Percentiles rank a stretch among this genome's conserved stretches.
phyloP scores from a whole-genome alignment of 805 yeast genomes.

The Ogataea zsoltii region DNA sequence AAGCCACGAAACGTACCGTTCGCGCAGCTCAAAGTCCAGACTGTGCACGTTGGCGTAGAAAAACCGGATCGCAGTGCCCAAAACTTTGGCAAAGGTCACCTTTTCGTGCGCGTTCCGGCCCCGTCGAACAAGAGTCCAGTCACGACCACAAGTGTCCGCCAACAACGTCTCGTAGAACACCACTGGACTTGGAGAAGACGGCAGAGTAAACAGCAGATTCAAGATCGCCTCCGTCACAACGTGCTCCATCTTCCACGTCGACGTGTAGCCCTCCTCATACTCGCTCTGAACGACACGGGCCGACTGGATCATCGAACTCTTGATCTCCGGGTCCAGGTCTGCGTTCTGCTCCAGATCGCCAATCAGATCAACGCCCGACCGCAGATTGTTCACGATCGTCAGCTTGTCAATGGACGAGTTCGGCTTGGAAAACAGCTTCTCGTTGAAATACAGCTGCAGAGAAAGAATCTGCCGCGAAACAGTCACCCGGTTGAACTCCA shows the following conservation, averaged over 20 bases:
- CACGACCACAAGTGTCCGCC: conserved; percentile 82
- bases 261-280: conserved; percentile 38
- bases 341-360: conserved; percentile 29
- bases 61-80: conserved; percentile 88
- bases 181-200: conserved; percentile 60
- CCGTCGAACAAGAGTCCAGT: conserved; percentile 50
- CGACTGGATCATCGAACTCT: conserved; percentile 30
- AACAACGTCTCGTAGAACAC: conserved; percentile 84
- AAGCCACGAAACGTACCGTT: conserved; percentile 85
- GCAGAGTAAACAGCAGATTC: conserved; percentile 74
- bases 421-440: conserved; percentile 64
- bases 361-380: conserved; percentile 40
- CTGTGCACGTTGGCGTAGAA: conserved; percentile 66
- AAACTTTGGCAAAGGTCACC: conserved; percentile 82
- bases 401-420: conserved; percentile 79
- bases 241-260: conserved; percentile 93
- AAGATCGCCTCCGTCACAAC: conserved; percentile 81
- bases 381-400: conserved; percentile 37
- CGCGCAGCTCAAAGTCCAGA: conserved; percentile 74
- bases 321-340: conserved; percentile 29
- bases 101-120: conserved; percentile 24
- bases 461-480: conserved; percentile 81
- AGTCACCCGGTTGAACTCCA: conserved; percentile 87
- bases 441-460: conserved; percentile 69
- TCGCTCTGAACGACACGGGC: conserved; percentile 41